These are phyloP conservation scores for Colletotrichum eremochloae DNA, from an alignment of 2,329 filamentous ascomycete species.

Conservation along the genomic window DNA sequence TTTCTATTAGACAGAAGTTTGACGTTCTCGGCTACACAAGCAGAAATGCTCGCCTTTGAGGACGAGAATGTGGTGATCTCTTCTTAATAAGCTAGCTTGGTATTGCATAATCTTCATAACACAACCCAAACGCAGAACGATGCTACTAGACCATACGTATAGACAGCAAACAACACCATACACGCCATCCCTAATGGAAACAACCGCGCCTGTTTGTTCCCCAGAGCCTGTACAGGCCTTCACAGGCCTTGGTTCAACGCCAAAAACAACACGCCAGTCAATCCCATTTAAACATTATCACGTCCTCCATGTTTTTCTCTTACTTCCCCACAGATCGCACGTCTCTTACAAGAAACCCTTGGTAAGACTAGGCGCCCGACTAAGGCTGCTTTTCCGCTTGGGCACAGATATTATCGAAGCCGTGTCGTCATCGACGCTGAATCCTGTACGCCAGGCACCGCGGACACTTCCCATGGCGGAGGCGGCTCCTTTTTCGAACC, in stretches of 20 bases:
- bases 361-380: slow-evolving; percentile 75
- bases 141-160: slow-evolving; percentile 27
- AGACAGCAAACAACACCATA: slow-evolving; percentile 28
- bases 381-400: slow-evolving; percentile 75
- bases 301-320: slow-evolving; percentile 19
- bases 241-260: slow-evolving; percentile 27
- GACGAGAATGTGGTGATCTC: not conserved
- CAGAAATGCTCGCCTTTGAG: not conserved
- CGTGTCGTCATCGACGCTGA: slow-evolving; percentile 57
- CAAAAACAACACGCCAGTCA: slow-evolving; percentile 17
- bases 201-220: slow-evolving; percentile 4
- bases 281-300: slow-evolving; percentile 37
- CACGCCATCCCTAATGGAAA: slow-evolving; percentile 12
- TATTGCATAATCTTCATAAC: slow-evolving; percentile 24
- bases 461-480: slow-evolving; percentile 50
- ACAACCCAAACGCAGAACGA: slow-evolving; percentile 24
- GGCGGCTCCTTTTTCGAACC: slow-evolving; percentile 70
- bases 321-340: not conserved
- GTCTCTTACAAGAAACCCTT: slow-evolving; percentile 78
- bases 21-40: not conserved
- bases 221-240: not conserved
- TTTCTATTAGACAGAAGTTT: not conserved
- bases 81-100: slow-evolving; percentile 10
- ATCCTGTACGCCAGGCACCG: slow-evolving; percentile 51
- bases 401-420: slow-evolving; percentile 65